Percentiles rank a stretch among this genome's conserved stretches.
Conservation (phyloP, 2,329 filamentous ascomycete genomes). For the Incumbomyces lentus region DNA sequence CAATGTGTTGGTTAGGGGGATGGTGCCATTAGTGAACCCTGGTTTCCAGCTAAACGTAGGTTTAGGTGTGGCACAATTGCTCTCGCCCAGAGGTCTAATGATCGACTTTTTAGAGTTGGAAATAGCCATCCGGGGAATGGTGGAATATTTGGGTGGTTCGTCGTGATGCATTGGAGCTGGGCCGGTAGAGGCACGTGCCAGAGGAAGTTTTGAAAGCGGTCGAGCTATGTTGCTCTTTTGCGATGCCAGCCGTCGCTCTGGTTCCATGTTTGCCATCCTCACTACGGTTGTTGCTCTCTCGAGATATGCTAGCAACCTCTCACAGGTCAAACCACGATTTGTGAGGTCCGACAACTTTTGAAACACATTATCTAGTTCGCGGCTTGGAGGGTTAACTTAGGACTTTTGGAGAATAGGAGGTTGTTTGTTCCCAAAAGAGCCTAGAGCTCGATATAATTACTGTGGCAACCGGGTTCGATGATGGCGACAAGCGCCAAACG, state of each 20-base stretch:
- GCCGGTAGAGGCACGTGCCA: conserved; percentile 13
- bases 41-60: not conserved
- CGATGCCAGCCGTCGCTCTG: not conserved
- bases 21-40: not conserved
- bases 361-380: not conserved
- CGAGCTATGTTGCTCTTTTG: conserved; percentile 9
- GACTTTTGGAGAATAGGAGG: not conserved
- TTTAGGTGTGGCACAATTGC: not conserved
- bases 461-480: not conserved
- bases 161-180: conserved; percentile 11
- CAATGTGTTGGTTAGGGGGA: not conserved
- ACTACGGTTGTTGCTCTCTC: too few relatives aligned
- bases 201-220: conserved; percentile 19
- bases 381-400: not conserved
- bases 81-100: conserved; percentile 4
- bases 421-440: not conserved
- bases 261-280: conserved; percentile 3
- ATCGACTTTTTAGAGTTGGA: not conserved
- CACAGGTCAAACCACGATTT: not conserved
- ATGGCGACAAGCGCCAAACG: not conserved
- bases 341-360: not conserved
- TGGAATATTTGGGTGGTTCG: conserved; percentile 8
- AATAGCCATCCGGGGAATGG: conserved; percentile 1
- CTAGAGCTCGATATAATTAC: not conserved
- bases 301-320: not conserved